phyloP scores from a whole-genome alignment of 768 basidiomycete species.

The Boletus rubroflammeus region DNA sequence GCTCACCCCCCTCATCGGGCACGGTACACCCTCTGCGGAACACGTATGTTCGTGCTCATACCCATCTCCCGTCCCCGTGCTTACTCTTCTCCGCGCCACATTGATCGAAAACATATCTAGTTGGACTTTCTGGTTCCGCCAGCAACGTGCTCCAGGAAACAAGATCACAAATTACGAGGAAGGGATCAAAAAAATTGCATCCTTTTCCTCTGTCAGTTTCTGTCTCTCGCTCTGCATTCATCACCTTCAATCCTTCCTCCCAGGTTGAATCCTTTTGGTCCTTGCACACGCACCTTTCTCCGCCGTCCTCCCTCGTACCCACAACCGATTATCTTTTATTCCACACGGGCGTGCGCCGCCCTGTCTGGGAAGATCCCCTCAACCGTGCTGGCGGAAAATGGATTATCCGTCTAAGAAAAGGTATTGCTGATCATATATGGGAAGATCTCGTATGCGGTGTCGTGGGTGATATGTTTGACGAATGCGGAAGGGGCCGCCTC shows the following conservation, averaged over 20 bases:
- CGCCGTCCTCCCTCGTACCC: constrained; percentile 78
- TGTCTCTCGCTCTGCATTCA: not conserved
- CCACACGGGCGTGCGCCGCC: constrained; percentile 77
- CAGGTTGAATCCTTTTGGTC: constrained; percentile 97
- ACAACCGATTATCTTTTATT: constrained; percentile 96
- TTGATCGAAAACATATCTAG: constrained; percentile 38
- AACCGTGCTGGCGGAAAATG: constrained; percentile 90
- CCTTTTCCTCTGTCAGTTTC: constrained; percentile 75
- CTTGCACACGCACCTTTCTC: constrained; percentile 85
- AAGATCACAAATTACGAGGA: constrained; percentile 92
- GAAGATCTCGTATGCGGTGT: constrained; percentile 85
- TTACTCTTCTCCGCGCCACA: constrained; percentile 13
- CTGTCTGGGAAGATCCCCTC: constrained; percentile 94
- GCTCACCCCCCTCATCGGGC: constrained; percentile 20
- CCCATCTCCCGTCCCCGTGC: constrained; percentile 10
- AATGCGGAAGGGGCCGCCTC: constrained; percentile 40
- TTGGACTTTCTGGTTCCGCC: constrained; percentile 91
- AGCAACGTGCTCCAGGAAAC: constrained; percentile 85
- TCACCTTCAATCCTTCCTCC: constrained; percentile 6
- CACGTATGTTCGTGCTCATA: constrained; percentile 66
- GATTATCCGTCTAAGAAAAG: constrained; percentile 91
- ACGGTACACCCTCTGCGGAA: constrained; percentile 74
- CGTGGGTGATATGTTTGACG: constrained; percentile 87
- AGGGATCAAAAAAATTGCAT: constrained; percentile 88
- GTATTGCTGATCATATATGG: constrained; percentile 87